Base-by-base conservation (phyloP, 176 grass and related monocot genomes). In the Avena atlantica region DNA sequence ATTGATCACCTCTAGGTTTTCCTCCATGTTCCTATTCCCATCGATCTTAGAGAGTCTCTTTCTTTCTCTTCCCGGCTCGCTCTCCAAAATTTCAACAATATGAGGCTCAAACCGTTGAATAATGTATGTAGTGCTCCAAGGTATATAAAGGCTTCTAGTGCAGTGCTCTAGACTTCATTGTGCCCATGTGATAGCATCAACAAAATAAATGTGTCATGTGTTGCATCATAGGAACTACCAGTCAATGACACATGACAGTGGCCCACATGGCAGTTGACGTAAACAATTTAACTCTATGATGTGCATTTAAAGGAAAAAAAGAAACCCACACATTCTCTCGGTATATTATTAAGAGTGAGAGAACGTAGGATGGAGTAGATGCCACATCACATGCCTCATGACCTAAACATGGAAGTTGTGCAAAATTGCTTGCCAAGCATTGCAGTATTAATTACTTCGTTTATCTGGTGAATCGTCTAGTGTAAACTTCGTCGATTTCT, bases 21-120 rank as follows among this genome's bases (percentile, higher is more conserved):
- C 76, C 82, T 81, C 84, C 44, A 72, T 80, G 53, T 72, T 80
- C 85, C 65, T 80, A 80, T 80, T 86, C 85, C 76, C 52, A 70
- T 19, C 12, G 25, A 44, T 72, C 77, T 80, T 72, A 86, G 76
- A 59, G 24, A 59, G 34, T 63, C 62, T 36, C 37, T 65, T 65
- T 76, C 72, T 37, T 80, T 66, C 85, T 73, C 77, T 80, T 80
- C 66, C 17, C 14, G 0, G 10, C 37, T 87, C 67, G 37, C 77
- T 14, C 85, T 61, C 19, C 44, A 67, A 56, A 56, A 51, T 12
- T 19, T 4, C 25, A 57, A 62, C 52, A 63, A 63, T 37, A 21
- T 34, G 42, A 52, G 64, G 49, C 4, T 81, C 8, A 27, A 16
- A 51, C 53, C 61, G 4, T 37, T 72, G 40, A 62, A 34, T 56